These are phyloP conservation scores for Nicotiana benthamiana DNA, from an alignment of 257 asterid species.

Conservation along the genomic window DNA sequence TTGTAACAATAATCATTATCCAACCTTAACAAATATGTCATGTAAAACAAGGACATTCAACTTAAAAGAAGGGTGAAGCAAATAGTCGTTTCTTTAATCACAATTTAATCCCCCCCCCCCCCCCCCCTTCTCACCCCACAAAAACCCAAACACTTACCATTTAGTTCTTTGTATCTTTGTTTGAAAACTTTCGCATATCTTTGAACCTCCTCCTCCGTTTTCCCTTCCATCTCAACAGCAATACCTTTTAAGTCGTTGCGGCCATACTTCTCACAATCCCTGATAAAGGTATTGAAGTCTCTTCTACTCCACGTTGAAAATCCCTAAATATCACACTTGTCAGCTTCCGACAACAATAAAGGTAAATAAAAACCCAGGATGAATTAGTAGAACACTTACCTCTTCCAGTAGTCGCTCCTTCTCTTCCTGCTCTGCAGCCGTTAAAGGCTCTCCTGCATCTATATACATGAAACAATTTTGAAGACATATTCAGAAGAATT, in stretches of 20 bases:
- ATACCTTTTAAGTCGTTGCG: slow-evolving; percentile 72
- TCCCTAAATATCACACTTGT: slow-evolving; percentile 42
- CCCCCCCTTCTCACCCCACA: not conserved
- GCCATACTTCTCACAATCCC: slow-evolving; percentile 98
- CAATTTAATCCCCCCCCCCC: not conserved
- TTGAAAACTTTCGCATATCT: slow-evolving; percentile 82
- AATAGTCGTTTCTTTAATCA: not conserved
- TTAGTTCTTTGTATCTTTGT: slow-evolving; percentile 90
- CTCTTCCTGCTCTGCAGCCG: slow-evolving; percentile 97
- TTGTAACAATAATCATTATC: not conserved
- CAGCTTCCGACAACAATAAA: not conserved
- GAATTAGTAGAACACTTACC: slow-evolving; percentile 28
- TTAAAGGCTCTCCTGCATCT: slow-evolving; percentile 95
- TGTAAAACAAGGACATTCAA: not conserved
- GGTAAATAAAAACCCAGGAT: not conserved
- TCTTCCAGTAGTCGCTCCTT: slow-evolving; percentile 81
- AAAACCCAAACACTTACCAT: slow-evolving; percentile 35
- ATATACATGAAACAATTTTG: not conserved
- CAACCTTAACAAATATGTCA: not conserved
- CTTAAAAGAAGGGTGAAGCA: not conserved
- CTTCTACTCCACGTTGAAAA: slow-evolving; percentile 96
- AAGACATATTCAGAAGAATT: not conserved
- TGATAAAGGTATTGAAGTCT: slow-evolving; percentile 87
- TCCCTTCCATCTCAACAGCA: slow-evolving; percentile 98
- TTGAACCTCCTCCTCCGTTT: slow-evolving; percentile 89